Evolutionary conservation across 805 yeast genomes (phyloP), one percentile per base, ranked within the genome.

Genomic region (Hanseniaspora pseudoguilliermondii): DNA sequence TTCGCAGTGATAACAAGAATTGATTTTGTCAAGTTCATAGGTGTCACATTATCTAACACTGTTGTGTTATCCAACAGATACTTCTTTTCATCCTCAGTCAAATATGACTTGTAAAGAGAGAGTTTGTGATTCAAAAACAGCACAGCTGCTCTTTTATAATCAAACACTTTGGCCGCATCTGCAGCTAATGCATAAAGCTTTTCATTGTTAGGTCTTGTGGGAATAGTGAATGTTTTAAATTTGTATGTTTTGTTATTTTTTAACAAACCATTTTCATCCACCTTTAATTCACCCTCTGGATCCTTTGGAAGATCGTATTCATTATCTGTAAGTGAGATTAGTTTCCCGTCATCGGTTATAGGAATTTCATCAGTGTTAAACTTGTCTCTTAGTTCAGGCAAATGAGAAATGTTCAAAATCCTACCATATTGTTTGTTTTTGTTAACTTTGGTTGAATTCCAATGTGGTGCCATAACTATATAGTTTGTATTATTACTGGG

Each of bases 141-240:
- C 54, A 89, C 73, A 64, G 91, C 89, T 2, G 96, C 86, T 66
- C 91, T 97, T 62, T 96, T 77, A 71, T 89, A 86, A 3, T 97
- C 97, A 59, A 91, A 88, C 64, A 91, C 81, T 62, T 97, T 78
- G 1, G 98, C 97, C 2, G 96, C 96, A 65, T 93, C 98, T 0
- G 97, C 90, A 2, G 95, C 83, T 49, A 93, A 78, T 95, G 91
- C 90, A 68, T 80, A 93, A 57, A 82, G 74, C 60, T 82, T 75
- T 21, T 81, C 79, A 9, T 95, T 96, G 15, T 49, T 43, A 16
- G 55, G 80, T 50, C 55, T 49, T 7, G 48, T 39, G 74, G 5
- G 80, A 82, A 43, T 72, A 65, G 48, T 46, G 68, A 86, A 86
- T 0, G 84, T 77, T 58, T 83, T 78, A 55, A 83, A 81, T 58